A percentile compares a stretch with the other conserved stretches of the same genome.
phyloP scores from a whole-genome alignment of 345 rosid genomes.

The Citrus unshiu region DNA sequence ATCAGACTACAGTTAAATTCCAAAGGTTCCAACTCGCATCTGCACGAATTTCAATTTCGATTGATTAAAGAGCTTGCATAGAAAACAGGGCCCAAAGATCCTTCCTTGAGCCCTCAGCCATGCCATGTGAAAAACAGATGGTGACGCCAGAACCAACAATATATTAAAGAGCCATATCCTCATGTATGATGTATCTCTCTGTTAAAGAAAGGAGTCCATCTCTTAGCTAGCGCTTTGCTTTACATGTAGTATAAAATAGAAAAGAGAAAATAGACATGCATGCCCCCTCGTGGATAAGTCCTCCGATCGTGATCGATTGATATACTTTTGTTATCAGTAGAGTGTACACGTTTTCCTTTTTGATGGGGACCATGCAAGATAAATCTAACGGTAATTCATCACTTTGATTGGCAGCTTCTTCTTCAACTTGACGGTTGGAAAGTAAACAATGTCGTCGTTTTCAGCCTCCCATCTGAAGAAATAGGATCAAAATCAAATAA shows the following conservation, averaged over 20 bases:
- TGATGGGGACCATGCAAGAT: background rate
- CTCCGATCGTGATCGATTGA: background rate
- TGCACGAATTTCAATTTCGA: constrained; percentile 15
- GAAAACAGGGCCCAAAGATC: constrained; percentile 7
- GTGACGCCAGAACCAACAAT: constrained; percentile 40
- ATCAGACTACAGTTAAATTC: background rate
- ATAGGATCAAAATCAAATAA: background rate
- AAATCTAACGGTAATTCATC: background rate
- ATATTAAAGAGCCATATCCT: constrained; percentile 4
- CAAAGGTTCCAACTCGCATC: constrained; percentile 19
- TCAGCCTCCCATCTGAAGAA: constrained; percentile 60
- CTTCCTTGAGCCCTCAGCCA: background rate
- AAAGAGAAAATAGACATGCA: background rate
- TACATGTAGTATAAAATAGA: background rate
- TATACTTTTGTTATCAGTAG: background rate
- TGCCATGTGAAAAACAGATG: constrained; percentile 11
- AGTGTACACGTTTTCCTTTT: background rate
- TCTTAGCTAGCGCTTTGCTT: background rate
- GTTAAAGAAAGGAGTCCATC: background rate
- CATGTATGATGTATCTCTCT: background rate
- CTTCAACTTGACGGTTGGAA: constrained; percentile 72
- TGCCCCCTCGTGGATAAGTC: constrained; percentile 11
- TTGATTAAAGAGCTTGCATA: background rate
- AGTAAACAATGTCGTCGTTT: constrained; percentile 53
- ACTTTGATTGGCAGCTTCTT: constrained; percentile 55